A percentile compares a stretch with the other conserved stretches of the same genome.
These are phyloP conservation scores for Paramecium primaurelia DNA, from an alignment of 73 alveolate species.

Conservation along the genomic window DNA sequence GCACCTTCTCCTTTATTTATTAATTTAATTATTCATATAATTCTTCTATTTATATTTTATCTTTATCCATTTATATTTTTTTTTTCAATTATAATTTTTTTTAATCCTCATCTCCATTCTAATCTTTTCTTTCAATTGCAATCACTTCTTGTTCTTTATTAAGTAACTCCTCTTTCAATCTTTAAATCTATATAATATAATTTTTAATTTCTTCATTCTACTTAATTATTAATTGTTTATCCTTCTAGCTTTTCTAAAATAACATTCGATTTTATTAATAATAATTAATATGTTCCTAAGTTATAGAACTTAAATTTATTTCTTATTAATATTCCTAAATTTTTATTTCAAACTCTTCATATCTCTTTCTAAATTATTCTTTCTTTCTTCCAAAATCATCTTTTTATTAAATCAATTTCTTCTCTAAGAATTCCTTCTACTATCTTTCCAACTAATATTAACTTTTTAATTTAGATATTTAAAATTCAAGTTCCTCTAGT, in stretches of 20 bases:
- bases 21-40: background rate
- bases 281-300: background rate
- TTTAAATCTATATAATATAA: background rate
- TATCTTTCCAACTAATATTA: background rate
- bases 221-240: background rate
- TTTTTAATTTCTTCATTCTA: background rate
- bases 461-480: background rate
- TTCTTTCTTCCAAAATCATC: background rate
- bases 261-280: background rate
- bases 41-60: background rate
- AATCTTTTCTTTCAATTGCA: background rate
- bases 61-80: background rate
- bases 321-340: background rate
- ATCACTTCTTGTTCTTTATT: background rate
- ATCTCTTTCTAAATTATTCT: background rate
- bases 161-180: background rate
- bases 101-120: background rate
- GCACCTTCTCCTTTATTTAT: background rate
- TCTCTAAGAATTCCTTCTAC: background rate
- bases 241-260: background rate
- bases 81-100: background rate
- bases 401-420: background rate
- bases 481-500: background rate
- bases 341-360: background rate
- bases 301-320: background rate